A percentile compares a stretch with the other conserved stretches of the same genome.
Conservation (phyloP, 2,329 filamentous ascomycete genomes). For the Trichoderma atroviride region DNA sequence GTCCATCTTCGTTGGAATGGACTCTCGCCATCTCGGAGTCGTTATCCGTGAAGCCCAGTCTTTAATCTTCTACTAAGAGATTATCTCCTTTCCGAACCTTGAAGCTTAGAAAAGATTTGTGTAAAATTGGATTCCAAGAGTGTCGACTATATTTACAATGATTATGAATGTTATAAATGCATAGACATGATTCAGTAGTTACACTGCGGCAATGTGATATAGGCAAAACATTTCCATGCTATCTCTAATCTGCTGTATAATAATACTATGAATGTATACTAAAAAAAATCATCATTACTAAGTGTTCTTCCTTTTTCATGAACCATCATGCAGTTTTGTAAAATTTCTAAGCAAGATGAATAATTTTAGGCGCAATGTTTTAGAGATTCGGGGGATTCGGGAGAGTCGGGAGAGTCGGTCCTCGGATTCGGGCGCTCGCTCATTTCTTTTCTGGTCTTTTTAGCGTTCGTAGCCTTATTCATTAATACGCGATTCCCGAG, state of each 20-base stretch:
- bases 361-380: neutral
- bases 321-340: neutral
- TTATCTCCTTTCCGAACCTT: neutral
- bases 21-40: neutral
- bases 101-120: neutral
- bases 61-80: neutral
- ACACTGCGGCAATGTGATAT: neutral
- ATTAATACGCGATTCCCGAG: neutral
- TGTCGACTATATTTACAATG: neutral
- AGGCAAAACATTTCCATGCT: neutral
- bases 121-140: neutral
- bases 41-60: neutral
- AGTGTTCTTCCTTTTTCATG: neutral
- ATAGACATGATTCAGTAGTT: neutral
- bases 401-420: neutral
- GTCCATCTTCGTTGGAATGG: neutral
- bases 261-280: neutral
- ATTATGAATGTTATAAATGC: neutral
- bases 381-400: neutral
- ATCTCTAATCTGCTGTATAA: neutral
- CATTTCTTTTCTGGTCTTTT: neutral
- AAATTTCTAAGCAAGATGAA: conserved; percentile 4
- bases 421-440: neutral
- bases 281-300: neutral
- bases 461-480: neutral